Percentiles rank a stretch among this genome's conserved stretches.
These are phyloP conservation scores for Clathrospora elynae DNA, from an alignment of 2,329 filamentous ascomycete species.

Conservation along the genomic window DNA sequence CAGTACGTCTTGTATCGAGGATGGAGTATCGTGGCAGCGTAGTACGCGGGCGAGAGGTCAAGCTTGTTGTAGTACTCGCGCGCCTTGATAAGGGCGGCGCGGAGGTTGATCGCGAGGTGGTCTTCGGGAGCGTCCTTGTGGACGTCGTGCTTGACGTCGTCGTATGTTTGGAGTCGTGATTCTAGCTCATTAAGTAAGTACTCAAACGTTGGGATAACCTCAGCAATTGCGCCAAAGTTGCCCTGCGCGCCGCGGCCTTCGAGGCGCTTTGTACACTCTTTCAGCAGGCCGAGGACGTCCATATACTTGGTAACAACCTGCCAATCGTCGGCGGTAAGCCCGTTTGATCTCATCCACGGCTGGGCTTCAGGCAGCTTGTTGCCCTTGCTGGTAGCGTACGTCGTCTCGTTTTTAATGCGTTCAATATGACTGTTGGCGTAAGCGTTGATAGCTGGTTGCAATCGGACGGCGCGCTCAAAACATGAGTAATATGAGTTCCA, in stretches of 20 bases:
- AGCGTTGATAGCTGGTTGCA: neutral
- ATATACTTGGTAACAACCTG: slow-evolving; percentile 4
- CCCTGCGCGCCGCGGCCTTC: neutral
- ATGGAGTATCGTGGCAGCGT: slow-evolving; percentile 7
- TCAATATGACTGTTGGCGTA: slow-evolving; percentile 4
- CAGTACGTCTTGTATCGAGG: slow-evolving; percentile 8
- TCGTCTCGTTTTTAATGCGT: neutral
- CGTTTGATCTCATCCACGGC: slow-evolving; percentile 2
- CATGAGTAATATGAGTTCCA: neutral
- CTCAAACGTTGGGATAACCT: slow-evolving; percentile 7
- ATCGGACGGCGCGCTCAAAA: slow-evolving; percentile 3
- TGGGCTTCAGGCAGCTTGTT: neutral
- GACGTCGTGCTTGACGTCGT: neutral
- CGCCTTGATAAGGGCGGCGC: neutral
- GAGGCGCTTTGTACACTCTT: neutral
- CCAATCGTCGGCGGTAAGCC: slow-evolving; percentile 5
- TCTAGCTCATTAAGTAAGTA: neutral
- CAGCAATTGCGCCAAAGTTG: neutral
- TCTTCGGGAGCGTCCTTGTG: slow-evolving; percentile 1
- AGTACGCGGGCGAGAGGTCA: slow-evolving; percentile 6
- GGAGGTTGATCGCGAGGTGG: slow-evolving; percentile 8
- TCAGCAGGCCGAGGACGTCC: neutral
- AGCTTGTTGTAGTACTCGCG: slow-evolving; percentile 10
- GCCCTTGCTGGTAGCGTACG: neutral
- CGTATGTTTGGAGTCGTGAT: neutral